Conservation (phyloP, 2,329 filamentous ascomycete species). For the Leptosphaerulina australis region DNA sequence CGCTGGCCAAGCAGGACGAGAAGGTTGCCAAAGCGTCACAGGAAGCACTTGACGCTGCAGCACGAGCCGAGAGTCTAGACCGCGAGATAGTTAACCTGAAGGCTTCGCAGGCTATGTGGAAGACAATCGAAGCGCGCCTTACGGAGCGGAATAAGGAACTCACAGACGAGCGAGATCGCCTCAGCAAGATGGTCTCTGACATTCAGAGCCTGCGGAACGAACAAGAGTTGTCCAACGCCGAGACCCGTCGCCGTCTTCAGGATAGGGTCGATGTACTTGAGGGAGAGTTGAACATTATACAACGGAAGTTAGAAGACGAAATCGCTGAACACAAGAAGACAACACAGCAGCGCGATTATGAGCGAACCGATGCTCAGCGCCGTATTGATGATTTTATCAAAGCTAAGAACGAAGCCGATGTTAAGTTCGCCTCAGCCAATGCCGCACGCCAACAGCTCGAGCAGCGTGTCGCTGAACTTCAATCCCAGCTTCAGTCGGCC, state of each 20-base stretch:
- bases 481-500: conserved; percentile 83
- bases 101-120: conserved; percentile 93
- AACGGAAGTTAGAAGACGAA: conserved; percentile 83
- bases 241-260: conserved; percentile 80
- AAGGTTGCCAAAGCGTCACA: conserved; percentile 90
- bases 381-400: conserved; percentile 89
- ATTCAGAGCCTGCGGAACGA: conserved; percentile 92
- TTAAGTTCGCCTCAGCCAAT: conserved; percentile 85
- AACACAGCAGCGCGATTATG: conserved; percentile 84
- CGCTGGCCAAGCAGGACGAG: conserved; percentile 86
- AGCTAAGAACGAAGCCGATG: conserved; percentile 78
- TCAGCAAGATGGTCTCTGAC: conserved; percentile 81
- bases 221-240: conserved; percentile 81
- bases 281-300: conserved; percentile 75
- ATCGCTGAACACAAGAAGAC: conserved; percentile 83
- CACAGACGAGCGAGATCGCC: conserved; percentile 79
- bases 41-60: conserved; percentile 85
- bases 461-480: conserved; percentile 83
- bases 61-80: conserved; percentile 81
- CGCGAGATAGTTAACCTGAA: conserved; percentile 92
- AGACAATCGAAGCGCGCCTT: conserved; percentile 86
- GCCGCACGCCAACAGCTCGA: conserved; percentile 90
- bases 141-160: conserved; percentile 86
- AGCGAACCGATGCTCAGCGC: conserved; percentile 84
- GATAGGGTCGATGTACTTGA: conserved; percentile 78